Evolutionary conservation across 371 early-diverging fungal genomes (phyloP).

Genomic region (Mucor circinelloides): DNA sequence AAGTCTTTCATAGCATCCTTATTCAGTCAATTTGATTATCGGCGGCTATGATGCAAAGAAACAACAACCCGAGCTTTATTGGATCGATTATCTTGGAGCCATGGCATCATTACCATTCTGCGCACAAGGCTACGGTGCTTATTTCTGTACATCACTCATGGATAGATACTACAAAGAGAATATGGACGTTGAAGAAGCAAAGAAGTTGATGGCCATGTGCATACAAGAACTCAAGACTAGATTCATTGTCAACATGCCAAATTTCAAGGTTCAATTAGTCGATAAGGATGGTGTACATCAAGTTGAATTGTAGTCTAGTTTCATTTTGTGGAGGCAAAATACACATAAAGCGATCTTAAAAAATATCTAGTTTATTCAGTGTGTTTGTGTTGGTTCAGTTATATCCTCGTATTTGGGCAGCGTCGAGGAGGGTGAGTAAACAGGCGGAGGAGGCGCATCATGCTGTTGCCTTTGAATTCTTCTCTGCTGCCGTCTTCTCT

Average conservation of each 20-base stretch:
- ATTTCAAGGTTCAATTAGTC: constrained; percentile 83
- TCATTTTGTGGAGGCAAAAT: neutral
- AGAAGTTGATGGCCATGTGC: constrained; percentile 81
- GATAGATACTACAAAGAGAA: constrained; percentile 91
- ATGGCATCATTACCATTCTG: constrained; percentile 84
- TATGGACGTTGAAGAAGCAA: constrained; percentile 84
- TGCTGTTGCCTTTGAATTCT: neutral
- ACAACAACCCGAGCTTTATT: constrained; percentile 78
- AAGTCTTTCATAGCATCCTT: constrained; percentile 66
- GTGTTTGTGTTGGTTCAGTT: neutral
- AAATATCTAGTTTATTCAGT: neutral
- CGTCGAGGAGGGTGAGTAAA: constrained; percentile 9
- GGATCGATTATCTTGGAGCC: constrained; percentile 92
- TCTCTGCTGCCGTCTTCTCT: neutral
- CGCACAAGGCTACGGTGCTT: constrained; percentile 93
- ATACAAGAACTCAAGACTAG: constrained; percentile 84
- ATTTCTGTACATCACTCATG: constrained; percentile 90
- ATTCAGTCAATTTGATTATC: constrained; percentile 89
- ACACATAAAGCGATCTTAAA: neutral
- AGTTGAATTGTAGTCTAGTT: constrained; percentile 46
- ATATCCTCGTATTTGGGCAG: constrained; percentile 17
- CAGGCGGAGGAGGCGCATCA: constrained; percentile 12
- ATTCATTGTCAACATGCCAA: constrained; percentile 85
- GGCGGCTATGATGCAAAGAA: constrained; percentile 83
- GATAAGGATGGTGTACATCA: constrained; percentile 84